A percentile compares a stretch with the other conserved stretches of the same genome.
phyloP scores from a whole-genome alignment of 78 protist species.

The Ministeria vibrans region DNA sequence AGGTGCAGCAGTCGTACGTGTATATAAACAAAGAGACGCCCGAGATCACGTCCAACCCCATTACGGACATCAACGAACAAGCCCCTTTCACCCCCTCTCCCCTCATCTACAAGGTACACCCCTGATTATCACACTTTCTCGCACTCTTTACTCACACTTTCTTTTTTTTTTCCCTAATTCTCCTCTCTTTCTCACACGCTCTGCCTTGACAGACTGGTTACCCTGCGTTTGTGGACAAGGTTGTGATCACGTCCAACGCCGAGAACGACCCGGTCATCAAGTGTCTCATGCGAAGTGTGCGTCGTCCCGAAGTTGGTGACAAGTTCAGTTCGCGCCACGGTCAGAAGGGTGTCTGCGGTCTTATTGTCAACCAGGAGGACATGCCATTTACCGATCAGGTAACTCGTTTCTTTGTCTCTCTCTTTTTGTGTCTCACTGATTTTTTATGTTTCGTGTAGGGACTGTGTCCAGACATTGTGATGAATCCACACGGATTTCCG shows the following conservation, averaged over 20 bases:
- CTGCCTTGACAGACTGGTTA: too few species aligned
- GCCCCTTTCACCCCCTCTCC: neutral
- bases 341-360: slow-evolving; percentile 98
- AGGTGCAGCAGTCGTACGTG: slow-evolving; percentile 20
- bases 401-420: too few species aligned
- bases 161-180: neutral
- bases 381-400: slow-evolving; percentile 94
- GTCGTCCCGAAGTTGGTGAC: slow-evolving; percentile 98
- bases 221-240: slow-evolving; percentile 63
- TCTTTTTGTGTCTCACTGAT: too few species aligned
- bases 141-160: too few species aligned
- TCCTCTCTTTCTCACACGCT: neutral
- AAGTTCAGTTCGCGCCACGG: slow-evolving; percentile 99
- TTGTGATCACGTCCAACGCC: slow-evolving; percentile 72
- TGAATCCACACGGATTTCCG: slow-evolving; percentile 99
- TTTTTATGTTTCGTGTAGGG: slow-evolving; percentile 58
- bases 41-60: slow-evolving; percentile 10
- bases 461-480: slow-evolving; percentile 97
- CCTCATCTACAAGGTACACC: neutral
- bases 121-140: too few species aligned
- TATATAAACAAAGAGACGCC: slow-evolving; percentile 38
- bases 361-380: slow-evolving; percentile 91
- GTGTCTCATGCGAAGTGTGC: slow-evolving; percentile 62
- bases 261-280: slow-evolving; percentile 72
- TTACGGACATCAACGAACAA: neutral